Conservation (phyloP, 768 basidiomycete species). For the Tulasnella sp. region DNA sequence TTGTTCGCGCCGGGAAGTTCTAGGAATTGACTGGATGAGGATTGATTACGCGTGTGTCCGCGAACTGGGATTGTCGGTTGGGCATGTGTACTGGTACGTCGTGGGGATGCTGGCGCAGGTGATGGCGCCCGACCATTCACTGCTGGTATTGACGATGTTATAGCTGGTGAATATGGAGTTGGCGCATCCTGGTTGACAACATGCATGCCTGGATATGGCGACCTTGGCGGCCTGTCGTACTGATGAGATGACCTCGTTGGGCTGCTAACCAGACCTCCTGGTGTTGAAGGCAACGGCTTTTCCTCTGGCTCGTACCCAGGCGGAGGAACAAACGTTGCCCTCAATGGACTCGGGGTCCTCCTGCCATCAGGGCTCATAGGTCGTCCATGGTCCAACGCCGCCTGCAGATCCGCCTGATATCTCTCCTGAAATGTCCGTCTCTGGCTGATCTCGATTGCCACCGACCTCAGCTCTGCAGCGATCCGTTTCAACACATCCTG, state of each 20-base stretch:
- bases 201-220: not conserved
- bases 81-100: not conserved
- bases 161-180: not conserved
- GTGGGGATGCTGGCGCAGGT: not conserved
- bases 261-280: not conserved
- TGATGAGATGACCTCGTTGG: constrained; percentile 8
- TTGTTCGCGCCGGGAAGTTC: constrained; percentile 6
- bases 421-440: constrained; percentile 73
- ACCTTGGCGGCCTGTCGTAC: not conserved
- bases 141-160: too few species aligned
- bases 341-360: constrained; percentile 28
- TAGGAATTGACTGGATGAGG: not conserved
- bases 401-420: constrained; percentile 64
- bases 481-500: constrained; percentile 44
- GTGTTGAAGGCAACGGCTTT: not conserved
- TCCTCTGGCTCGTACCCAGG: constrained; percentile 43
- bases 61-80: not conserved
- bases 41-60: constrained; percentile 6
- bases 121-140: too few species aligned
- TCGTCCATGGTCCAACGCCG: constrained; percentile 58
- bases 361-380: constrained; percentile 17
- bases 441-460: constrained; percentile 81
- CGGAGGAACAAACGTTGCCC: constrained; percentile 60
- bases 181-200: constrained; percentile 1
- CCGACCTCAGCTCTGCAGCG: constrained; percentile 70